These are phyloP conservation scores for Chaetomium tenue DNA, from an alignment of 495 filamentous ascomycete species.

Conservation along the genomic window DNA sequence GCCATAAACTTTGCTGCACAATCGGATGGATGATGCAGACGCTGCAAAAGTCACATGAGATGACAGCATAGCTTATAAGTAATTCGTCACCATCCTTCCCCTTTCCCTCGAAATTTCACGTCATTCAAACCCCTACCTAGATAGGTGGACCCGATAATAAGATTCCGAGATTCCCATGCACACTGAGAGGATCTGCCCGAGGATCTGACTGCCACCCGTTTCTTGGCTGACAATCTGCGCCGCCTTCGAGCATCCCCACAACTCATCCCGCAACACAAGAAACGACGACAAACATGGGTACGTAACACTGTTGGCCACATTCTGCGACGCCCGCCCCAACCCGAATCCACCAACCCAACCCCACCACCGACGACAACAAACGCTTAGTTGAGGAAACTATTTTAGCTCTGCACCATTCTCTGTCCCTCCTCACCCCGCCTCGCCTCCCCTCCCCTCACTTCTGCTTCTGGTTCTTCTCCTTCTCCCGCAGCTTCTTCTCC, in stretches of 20 bases:
- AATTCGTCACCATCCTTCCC: neutral
- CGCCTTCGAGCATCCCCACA: conserved; percentile 3
- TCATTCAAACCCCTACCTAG: neutral
- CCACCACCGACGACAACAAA: neutral
- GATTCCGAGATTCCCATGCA: neutral
- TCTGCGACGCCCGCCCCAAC: neutral
- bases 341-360: neutral
- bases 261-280: conserved; percentile 1
- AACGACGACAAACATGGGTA: neutral
- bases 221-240: conserved; percentile 3
- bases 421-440: neutral
- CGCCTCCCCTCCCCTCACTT: conserved; percentile 36
- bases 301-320: conserved; percentile 7
- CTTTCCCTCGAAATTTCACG: neutral
- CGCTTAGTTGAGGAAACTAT: neutral
- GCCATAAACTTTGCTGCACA: no score
- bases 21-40: no score
- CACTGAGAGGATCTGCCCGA: neutral
- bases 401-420: neutral
- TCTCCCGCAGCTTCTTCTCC: conserved; percentile 36
- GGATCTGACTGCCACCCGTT: neutral
- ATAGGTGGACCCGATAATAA: neutral
- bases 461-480: conserved; percentile 31
- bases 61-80: no score
- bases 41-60: no score